Evolutionary conservation across 345 rosid species (phyloP), one percentile per base, ranked within the genome.

Genomic region (Eucalyptus viminalis): DNA sequence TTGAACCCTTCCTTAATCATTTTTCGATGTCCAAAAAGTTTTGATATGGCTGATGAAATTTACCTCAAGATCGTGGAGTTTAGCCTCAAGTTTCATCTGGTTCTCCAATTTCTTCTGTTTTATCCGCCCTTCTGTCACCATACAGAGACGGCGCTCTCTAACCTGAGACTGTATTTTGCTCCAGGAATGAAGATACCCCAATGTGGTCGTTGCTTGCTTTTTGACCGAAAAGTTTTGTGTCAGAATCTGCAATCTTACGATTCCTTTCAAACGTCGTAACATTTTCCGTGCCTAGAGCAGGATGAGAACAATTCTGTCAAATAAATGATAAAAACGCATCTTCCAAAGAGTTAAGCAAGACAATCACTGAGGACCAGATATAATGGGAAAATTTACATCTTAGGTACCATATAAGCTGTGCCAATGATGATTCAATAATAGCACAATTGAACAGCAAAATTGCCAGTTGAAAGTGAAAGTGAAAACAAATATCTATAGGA

Each of bases 51-150:
- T 5, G 47, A 49, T 62, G 51, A 56, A 51, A 31, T 90, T 88
- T 85, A 96, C 99, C 96, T 96, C 99, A 56, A 98, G 87, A 87
- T 95, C 96, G 69, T 98, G 98, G 89, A 98, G 97, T 92, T 94
- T 95, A 43, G 98, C 98, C 95, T 98, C 98, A 37, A 98, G 98
- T 93, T 97, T 98, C 87, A 94, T 94, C 90, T 98, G 99, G 93
- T 95, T 96, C 94, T 97, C 98, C 91, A 96, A 91, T 87, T 95
- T 95, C 93, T 97, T 98, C 93, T 96, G 95, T 92, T 91, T 96
- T 49, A 93, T 92, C 69, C 92, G 93, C 81, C 96, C 91, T 93
- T 98, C 99, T 12, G 93, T 93, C 56, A 97, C 98, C 99, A 98
- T 98, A 90, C 90, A 90, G 43, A 94, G 90, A 89, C 97, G 94